These are phyloP conservation scores for Penicillium cosmopolitanum DNA, from an alignment of 495 filamentous ascomycete species.

Conservation along the genomic window DNA sequence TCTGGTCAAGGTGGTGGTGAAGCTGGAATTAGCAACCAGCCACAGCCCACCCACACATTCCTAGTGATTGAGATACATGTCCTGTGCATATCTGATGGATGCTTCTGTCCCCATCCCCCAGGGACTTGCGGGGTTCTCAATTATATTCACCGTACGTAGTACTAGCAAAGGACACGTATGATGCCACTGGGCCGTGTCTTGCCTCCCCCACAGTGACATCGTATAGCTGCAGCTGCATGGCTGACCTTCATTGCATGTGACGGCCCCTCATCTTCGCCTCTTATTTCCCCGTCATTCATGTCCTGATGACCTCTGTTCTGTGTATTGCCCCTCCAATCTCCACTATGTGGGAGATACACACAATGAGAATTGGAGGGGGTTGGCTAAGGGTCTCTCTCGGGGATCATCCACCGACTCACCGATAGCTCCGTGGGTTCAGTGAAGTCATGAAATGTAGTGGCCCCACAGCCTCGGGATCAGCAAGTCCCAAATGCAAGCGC, in stretches of 20 bases:
- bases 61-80: not conserved
- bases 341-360: not conserved
- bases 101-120: not conserved
- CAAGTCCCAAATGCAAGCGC: not conserved
- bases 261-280: slow-evolving; percentile 14
- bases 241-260: slow-evolving; percentile 17
- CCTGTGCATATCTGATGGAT: not conserved
- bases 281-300: not conserved
- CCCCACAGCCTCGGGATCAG: slow-evolving; percentile 8
- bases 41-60: too few species aligned
- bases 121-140: not conserved
- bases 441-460: slow-evolving; percentile 2
- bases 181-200: not conserved
- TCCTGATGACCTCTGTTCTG: not conserved
- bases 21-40: not conserved
- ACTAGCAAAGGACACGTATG: slow-evolving; percentile 1
- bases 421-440: not conserved
- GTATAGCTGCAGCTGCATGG: slow-evolving; percentile 3
- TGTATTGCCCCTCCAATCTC: not conserved
- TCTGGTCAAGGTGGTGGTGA: not conserved
- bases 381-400: not conserved
- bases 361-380: not conserved
- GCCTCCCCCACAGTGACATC: slow-evolving; percentile 5
- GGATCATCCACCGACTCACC: not conserved
- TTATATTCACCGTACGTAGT: not conserved